Percentiles rank a stretch among this genome's conserved stretches.
phyloP scores from a whole-genome alignment of 148 eudicot species.

The Rheum nobile region DNA sequence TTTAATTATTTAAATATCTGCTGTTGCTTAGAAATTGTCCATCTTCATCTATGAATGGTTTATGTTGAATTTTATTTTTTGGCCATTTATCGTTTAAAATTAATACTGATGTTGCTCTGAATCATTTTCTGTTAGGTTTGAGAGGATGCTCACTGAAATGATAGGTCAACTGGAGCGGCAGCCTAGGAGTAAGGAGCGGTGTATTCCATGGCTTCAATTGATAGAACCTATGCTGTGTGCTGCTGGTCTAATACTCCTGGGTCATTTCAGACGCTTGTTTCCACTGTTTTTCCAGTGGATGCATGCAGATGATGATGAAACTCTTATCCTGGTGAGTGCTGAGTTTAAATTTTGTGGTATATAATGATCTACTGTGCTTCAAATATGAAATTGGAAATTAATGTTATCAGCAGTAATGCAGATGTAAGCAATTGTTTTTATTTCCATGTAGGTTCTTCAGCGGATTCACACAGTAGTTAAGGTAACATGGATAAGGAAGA shows the following conservation, averaged over 20 bases:
- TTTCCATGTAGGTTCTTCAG: slow-evolving; percentile 52
- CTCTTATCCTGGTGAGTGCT: slow-evolving; percentile 61
- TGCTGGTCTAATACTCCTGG: slow-evolving; percentile 67
- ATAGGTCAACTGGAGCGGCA: slow-evolving; percentile 88
- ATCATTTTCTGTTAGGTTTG: slow-evolving; percentile 43
- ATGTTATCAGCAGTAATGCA: background rate
- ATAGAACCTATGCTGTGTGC: slow-evolving; percentile 53
- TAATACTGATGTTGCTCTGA: background rate
- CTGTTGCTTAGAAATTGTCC: slow-evolving; percentile 1
- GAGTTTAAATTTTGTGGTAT: background rate
- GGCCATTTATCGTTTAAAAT: background rate
- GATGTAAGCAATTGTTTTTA: background rate
- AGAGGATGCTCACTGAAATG: slow-evolving; percentile 86
- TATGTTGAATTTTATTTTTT: background rate
- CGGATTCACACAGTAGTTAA: slow-evolving; percentile 45
- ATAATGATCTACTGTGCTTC: background rate
- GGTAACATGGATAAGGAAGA: slow-evolving; percentile 87
- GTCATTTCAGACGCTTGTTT: slow-evolving; percentile 81
- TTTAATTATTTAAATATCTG: background rate
- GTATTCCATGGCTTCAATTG: slow-evolving; percentile 71
- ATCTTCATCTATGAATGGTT: background rate
- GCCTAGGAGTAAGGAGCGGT: slow-evolving; percentile 75
- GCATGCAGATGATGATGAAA: slow-evolving; percentile 92
- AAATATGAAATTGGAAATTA: background rate
- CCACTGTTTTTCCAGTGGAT: slow-evolving; percentile 94